Base-by-base conservation (phyloP, 2,329 filamentous ascomycete genomes). In the Hypomyces rosellus region DNA sequence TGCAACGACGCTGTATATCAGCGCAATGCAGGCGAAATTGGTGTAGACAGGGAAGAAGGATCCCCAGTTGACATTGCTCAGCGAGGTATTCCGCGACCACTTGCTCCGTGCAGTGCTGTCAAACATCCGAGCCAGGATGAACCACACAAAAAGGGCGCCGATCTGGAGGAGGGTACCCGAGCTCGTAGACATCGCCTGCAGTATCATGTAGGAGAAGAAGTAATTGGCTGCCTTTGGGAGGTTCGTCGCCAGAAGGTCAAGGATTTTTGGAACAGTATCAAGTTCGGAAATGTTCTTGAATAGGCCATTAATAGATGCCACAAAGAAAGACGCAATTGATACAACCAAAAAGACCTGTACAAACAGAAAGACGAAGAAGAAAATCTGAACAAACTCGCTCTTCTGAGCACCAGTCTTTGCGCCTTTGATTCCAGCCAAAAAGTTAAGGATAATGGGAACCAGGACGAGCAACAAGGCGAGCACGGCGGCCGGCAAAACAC, bases 121-220 rank as follows among this genome's bases (percentile, higher is more conserved):
- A 40, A 95, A 66, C 0, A 96, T 77, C 1, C 84, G 87, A 1
- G 88, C 86, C 42, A 95, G 66, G 18, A 97, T 62, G 60, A 90
- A 95, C 84, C 91, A 95, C 56, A 85, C 75, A 42, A 90, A 63
- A 3, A 99, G 76, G 3, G 84, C 81, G n/a, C 81, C 82, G 20
- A 95, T 80, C 62, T 97, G 93, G 12, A 96, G 74, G 4, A 97
- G 74, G 1, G 89, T 92, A 66, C 88, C 90, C 1, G 92, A 92
- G 66, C 90, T 96, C 55, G 89, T 90, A 55, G 89, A 90, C 60
- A 97, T 77, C 1, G 91, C 89, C 62, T 97, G 93, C 9, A 99
- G 83, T 64, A 96, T 86, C 84, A 99, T 91, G 77, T 99, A 99
- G 1, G 89, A 92, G 75, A 96, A 97, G 74, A 97, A 99, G 69